Percentiles rank a stretch among this genome's conserved stretches.
These are phyloP conservation scores for Phytophthora fragariae DNA, from an alignment of 352 stramenopile genomes.

Conservation along the genomic window DNA sequence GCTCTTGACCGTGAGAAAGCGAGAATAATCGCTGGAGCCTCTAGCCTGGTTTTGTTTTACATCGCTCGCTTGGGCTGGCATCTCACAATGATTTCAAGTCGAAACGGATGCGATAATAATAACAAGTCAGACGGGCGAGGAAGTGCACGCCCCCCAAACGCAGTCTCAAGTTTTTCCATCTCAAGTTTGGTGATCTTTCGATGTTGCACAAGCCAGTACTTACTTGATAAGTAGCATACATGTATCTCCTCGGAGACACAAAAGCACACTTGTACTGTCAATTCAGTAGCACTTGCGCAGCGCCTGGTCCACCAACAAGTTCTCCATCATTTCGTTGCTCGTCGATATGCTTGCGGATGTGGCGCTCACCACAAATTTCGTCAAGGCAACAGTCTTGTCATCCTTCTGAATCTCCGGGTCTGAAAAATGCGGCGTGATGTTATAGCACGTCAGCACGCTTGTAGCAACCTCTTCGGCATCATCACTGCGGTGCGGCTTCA, in stretches of 20 bases:
- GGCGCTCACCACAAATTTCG: slow-evolving; percentile 50
- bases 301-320: slow-evolving; percentile 32
- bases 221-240: too few species aligned
- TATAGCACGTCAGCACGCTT: slow-evolving; percentile 49
- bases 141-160: too few species aligned
- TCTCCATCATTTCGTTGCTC: slow-evolving; percentile 57
- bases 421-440: slow-evolving; percentile 52
- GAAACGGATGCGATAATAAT: neutral
- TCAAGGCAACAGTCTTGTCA: slow-evolving; percentile 37
- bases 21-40: neutral
- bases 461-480: neutral
- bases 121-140: too few species aligned
- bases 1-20: neutral
- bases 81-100: neutral
- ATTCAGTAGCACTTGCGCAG: neutral
- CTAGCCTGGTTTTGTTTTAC: too few species aligned
- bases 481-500: slow-evolving; percentile 4
- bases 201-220: too few species aligned
- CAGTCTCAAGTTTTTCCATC: too few species aligned
- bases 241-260: too few species aligned
- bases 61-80: neutral
- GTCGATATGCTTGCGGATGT: slow-evolving; percentile 44
- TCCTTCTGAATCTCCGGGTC: slow-evolving; percentile 33
- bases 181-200: too few species aligned
- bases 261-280: too few species aligned